A percentile compares a stretch with the other conserved stretches of the same genome.
Evolutionary conservation across 2,329 filamentous ascomycete species (phyloP).

Genomic region (Colletotrichum viniferum): DNA sequence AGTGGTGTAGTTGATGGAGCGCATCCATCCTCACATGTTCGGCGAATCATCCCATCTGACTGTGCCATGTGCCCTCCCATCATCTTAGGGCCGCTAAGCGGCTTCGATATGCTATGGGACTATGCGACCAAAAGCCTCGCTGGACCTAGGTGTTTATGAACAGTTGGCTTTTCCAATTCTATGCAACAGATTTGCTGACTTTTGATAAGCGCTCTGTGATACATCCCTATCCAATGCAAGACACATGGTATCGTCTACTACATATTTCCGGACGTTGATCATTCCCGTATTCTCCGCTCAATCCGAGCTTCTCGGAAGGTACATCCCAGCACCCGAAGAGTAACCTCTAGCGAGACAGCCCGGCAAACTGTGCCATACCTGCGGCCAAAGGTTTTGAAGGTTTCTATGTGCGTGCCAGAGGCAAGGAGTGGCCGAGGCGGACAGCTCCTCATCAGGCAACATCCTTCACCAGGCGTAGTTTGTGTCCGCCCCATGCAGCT

Average conservation of each 20-base stretch:
- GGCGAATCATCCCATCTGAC: background rate
- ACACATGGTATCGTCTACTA: background rate
- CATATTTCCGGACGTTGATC: background rate
- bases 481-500: background rate
- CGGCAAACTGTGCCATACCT: background rate
- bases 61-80: background rate
- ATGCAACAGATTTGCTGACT: background rate
- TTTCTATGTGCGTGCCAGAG: background rate
- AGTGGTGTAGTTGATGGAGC: background rate
- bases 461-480: background rate
- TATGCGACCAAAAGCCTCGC: accelerated
- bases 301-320: background rate
- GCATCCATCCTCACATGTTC: background rate
- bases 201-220: background rate
- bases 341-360: background rate
- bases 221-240: background rate
- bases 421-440: background rate
- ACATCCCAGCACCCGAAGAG: background rate
- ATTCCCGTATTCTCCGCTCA: background rate
- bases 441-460: background rate
- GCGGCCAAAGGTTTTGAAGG: background rate
- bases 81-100: background rate
- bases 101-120: background rate
- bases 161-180: background rate
- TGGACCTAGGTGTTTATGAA: background rate